These are phyloP conservation scores for Agaricus subrufescens DNA, from an alignment of 768 basidiomycete species.

Conservation along the genomic window DNA sequence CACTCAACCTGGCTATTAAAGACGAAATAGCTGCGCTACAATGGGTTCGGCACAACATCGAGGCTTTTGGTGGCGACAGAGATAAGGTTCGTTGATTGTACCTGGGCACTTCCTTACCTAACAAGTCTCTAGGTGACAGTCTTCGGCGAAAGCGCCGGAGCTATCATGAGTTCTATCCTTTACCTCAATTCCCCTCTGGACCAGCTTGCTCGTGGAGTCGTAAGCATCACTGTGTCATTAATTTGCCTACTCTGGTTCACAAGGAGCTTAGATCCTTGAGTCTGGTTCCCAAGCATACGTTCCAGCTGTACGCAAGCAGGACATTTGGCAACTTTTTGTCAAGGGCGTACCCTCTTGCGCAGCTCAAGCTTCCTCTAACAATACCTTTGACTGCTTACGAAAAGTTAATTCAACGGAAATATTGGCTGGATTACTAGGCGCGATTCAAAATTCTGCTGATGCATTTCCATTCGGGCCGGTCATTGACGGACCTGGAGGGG, in stretches of 20 bases:
- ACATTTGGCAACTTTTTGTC: slow-evolving; percentile 35
- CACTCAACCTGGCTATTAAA: slow-evolving; percentile 41
- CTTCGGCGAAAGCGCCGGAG: slow-evolving; percentile 55
- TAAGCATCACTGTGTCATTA: slow-evolving; percentile 24
- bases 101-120: no score
- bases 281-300: slow-evolving; percentile 34
- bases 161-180: slow-evolving; percentile 36
- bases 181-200: slow-evolving; percentile 29
- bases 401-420: slow-evolving; percentile 20
- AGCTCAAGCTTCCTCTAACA: slow-evolving; percentile 14
- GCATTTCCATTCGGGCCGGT: slow-evolving; percentile 29
- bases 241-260: slow-evolving; percentile 3
- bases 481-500: slow-evolving; percentile 35
- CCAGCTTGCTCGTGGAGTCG: slow-evolving; percentile 29
- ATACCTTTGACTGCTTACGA: slow-evolving; percentile 31
- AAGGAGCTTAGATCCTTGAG: slow-evolving; percentile 38
- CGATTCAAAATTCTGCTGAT: slow-evolving; percentile 12
- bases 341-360: slow-evolving; percentile 29
- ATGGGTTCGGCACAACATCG: slow-evolving; percentile 60
- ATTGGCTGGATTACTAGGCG: slow-evolving; percentile 14
- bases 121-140: slow-evolving; percentile 34
- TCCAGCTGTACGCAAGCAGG: slow-evolving; percentile 22
- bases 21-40: slow-evolving; percentile 41
- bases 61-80: slow-evolving; percentile 53
- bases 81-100: slow-evolving; percentile 27